Base-by-base conservation (phyloP, 257 asterid genomes). In the Linderniella brevidens region DNA sequence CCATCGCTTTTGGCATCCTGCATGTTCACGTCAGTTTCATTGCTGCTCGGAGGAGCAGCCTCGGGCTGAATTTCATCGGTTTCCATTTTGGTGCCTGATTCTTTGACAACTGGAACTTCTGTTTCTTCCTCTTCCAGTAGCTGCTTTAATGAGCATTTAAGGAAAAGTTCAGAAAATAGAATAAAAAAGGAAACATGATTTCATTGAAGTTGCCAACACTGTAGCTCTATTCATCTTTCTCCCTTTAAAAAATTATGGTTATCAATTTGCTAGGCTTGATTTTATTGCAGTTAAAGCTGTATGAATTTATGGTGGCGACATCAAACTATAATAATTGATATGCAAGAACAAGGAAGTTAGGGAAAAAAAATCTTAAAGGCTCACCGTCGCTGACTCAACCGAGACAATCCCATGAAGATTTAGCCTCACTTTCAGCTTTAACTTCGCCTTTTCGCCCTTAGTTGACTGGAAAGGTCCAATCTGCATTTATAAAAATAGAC, bases 81-180 rank as follows among this genome's bases (percentile, higher is more conserved):
- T 56, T 90, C 98, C 96, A 90, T 79, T 68, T 70, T 73, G 53
- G 66, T 48, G 67, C 96, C 67, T 81, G 75, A 40, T 43, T 70
- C 93, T 53, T 80, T 76, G 13, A 56, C 62, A 17, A 81, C 74
- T 11, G 85, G 80, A 52, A 81, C 78, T 59, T 79, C 93, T 13
- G 54, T 50, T 64, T 81, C 98, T 50, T 90, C 98, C 74, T 80
- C 98, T 59, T 88, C 96, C 62, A 90, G 62, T 17, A 90, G 82
- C 98, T 90, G 67, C 47, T 19, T 25, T 29, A 63, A 41, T 35
- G 60, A 15, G 15, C 35, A 52, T 19, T 41, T 6, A 11, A 47
- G 17, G 39, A 5, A 13, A 35, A 13, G 19, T 17, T 49, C 0
- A 58, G 36, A 13, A 35, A 29, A 49, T 8, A n/a, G 35, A 17